Base-by-base conservation (phyloP, 2,329 filamentous ascomycete genomes). In the Rhexocercosporidium sp. region DNA sequence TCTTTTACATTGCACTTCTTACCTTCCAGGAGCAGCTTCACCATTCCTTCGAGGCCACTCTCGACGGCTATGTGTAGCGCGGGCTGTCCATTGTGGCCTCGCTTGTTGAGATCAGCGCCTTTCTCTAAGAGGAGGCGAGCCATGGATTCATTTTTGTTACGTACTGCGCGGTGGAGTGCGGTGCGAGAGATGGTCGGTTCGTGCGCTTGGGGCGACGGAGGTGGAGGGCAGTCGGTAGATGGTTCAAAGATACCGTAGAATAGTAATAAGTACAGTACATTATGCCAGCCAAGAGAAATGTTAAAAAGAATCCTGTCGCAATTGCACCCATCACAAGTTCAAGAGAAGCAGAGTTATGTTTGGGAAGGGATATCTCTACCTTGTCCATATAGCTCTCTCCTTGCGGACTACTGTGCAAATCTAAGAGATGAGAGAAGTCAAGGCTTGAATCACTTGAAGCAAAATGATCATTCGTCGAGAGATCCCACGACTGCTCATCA, bases 71-170 rank as follows among this genome's bases (percentile, higher is more conserved):
- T 16, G 22, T 62, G 60, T 20, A 62, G 34, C 16, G 22, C 60
- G 16, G 60, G 53, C 9, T 22, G 47, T 1, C 60, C 60, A 11
- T 46, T 29, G 18, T 34, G n/a, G 39, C 54, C 47, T 34, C 39
- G 25, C 8, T 22, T 47, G 14, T 22, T 46, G 22, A 62, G 25
- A 5, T 62, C 47, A 3, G 47, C 60, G 22, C 47, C 31, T 39
- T 54, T 25, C 6, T 62, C 60, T 16, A 62, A 20, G 7, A 62
- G 47, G 12, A 62, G 47, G 12, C 60, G 60, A 20, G 39, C 47
- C 60, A 56, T 56, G 3, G 51, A 56, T 25, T 56, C 51, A 11
- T 56, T 56, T 12, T 56, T 31, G n/a, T 56, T 56, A 7, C 25
- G 34, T 6, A 56, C 51, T 56, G 51, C 51, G 4, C 27, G 25